A percentile compares a stretch with the other conserved stretches of the same genome.
phyloP scores from a whole-genome alignment of 345 rosid species.

The Balakata baccata region DNA sequence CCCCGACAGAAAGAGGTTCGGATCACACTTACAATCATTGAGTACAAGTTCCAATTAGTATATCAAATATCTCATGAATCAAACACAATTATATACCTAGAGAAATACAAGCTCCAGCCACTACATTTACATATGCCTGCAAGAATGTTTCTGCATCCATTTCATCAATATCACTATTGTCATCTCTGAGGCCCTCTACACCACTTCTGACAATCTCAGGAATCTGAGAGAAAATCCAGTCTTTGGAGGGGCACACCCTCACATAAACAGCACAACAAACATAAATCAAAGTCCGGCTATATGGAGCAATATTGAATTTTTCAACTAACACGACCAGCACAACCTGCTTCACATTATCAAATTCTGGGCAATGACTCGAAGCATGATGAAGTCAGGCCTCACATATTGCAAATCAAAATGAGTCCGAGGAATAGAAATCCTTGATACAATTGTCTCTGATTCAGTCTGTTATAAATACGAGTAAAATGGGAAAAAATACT shows the following conservation, averaged over 20 bases:
- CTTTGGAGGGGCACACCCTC: constrained; percentile 77
- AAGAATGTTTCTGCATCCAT: constrained; percentile 37
- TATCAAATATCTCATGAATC: too few species aligned
- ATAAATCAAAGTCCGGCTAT: constrained; percentile 18
- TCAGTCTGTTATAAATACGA: constrained; percentile 58
- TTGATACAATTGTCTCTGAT: constrained; percentile 66
- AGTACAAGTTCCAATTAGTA: too few species aligned
- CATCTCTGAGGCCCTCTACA: constrained; percentile 56
- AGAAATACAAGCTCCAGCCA: too few species aligned
- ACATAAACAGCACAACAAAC: constrained; percentile 22
- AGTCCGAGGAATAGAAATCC: constrained; percentile 83
- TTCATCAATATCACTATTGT: constrained; percentile 59
- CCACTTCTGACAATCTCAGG: constrained; percentile 75
- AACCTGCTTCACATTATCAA: constrained; percentile 97
- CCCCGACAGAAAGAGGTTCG: too few species aligned
- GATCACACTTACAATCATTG: too few species aligned
- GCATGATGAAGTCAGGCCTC: constrained; percentile 96
- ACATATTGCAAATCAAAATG: constrained; percentile 76
- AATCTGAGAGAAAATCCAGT: constrained; percentile 86
- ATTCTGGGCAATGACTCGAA: constrained; percentile 93
- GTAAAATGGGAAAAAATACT: not conserved
- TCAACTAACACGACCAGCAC: too few species aligned
- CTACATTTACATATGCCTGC: too few species aligned
- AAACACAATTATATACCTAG: too few species aligned
- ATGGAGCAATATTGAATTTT: constrained; percentile 18